Evolutionary conservation across 2,329 filamentous ascomycete genomes (phyloP), one percentile per base, ranked within the genome.

Genomic region (Pseudogymnoascus destructans): DNA sequence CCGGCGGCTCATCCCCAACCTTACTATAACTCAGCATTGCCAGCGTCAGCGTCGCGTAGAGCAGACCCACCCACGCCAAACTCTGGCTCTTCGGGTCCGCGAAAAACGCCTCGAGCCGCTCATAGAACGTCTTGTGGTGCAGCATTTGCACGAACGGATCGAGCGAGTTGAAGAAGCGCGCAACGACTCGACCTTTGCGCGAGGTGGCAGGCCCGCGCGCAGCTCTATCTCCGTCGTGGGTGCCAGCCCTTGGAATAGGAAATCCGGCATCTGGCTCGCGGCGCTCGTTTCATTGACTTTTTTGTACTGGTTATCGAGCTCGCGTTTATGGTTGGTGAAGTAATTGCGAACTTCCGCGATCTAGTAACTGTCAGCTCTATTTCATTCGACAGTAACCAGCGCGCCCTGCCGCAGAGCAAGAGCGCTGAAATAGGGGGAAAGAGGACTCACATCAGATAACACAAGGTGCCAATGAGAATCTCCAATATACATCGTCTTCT

Each of bases 321-420:
- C 90, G 68, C 93, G 91, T 70, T 93, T 95, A 72, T 96, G 89
- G 33, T 79, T 82, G 15, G 74, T 73, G 66, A 95, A 97, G 73
- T 93, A 96, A 64, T 86, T 91, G 69, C 92, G 95, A 23, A 98
- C 92, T 73, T 98, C 93, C 8, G 88, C 78, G 63, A 98, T 93
- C 79, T 86, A 36, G 10, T 35, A 10, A n/a, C 10, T 8, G 19
- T 42, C n/a, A 36, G 33, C 33, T 36, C 33, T 13, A 8, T 36
- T 35, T 11, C 9, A 57, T 35, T 64, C 65, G 33, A 65, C 59
- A 33, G 64, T 62, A 21, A 61, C 59, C 11, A 64, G 36, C 63
- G 36, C 10, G 11, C 8, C 38, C 17, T n/a, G 17, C 17, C 4
- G 13, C n/a, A 64, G 13, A 7, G n/a, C n/a, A n/a, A n/a, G n/a